These are phyloP conservation scores for Cucurbita maxima DNA, from an alignment of 306 rosid genomes.

Conservation along the genomic window DNA sequence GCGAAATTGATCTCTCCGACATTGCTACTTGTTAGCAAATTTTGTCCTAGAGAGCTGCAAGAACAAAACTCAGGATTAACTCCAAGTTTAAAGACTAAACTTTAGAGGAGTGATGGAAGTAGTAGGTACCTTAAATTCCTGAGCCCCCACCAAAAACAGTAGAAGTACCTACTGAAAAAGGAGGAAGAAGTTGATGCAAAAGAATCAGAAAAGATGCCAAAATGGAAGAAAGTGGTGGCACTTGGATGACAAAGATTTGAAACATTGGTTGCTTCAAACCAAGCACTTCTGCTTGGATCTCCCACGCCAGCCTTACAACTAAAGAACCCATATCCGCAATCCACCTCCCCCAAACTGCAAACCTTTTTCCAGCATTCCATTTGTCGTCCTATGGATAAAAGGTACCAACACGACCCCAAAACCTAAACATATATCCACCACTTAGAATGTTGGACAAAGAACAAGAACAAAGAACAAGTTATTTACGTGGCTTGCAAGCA, in stretches of 20 bases:
- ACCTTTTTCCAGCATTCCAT: slow-evolving; percentile 53
- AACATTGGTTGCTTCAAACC: neutral
- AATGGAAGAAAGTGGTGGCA: neutral
- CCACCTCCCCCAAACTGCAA: slow-evolving; percentile 10
- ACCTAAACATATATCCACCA: neutral
- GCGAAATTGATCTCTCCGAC: slow-evolving; percentile 13
- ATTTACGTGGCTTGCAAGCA: slow-evolving; percentile 16
- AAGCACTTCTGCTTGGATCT: neutral
- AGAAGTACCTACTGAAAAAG: slow-evolving; percentile 6
- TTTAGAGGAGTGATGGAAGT: no score
- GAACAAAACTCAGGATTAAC: neutral
- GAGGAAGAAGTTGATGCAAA: neutral
- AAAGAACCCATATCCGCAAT: neutral
- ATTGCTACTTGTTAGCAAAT: slow-evolving; percentile 9
- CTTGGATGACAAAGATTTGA: neutral
- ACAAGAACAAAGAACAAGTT: no score
- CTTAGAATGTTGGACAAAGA: no score
- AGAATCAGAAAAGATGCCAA: slow-evolving; percentile 10
- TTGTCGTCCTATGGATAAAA: slow-evolving; percentile 23
- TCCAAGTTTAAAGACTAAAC: neutral
- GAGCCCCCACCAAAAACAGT: slow-evolving; percentile 25
- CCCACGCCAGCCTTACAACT: neutral
- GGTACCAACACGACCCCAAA: neutral
- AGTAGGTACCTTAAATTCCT: slow-evolving; percentile 2
- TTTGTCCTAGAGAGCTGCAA: slow-evolving; percentile 20